A percentile compares a stretch with the other conserved stretches of the same genome.
Evolutionary conservation across 176 grass and related monocot genomes (phyloP).

Genomic region (Saccharum spontaneum): DNA sequence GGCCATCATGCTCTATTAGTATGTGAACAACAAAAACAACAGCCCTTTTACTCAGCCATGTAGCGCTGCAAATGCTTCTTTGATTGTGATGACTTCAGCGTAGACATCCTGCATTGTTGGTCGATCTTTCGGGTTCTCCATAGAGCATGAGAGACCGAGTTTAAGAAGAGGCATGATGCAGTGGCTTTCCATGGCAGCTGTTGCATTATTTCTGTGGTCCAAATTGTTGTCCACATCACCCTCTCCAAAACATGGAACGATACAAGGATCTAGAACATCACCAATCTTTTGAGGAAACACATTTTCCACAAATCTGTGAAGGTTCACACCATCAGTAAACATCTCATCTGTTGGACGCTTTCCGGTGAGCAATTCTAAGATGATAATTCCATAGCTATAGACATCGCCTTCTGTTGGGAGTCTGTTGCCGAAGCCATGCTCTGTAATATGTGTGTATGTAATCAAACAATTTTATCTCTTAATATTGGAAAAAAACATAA

Average conservation of each 20-base stretch:
- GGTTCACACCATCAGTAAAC: neutral
- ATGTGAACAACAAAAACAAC: no score
- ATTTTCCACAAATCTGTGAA: neutral
- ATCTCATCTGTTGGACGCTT: neutral
- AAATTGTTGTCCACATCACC: neutral
- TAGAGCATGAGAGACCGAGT: neutral
- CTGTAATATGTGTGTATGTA: neutral
- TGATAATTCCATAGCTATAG: neutral
- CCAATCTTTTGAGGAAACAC: neutral
- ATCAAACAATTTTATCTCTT: neutral
- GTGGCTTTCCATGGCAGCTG: neutral
- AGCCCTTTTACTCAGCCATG: no score
- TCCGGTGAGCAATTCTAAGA: neutral
- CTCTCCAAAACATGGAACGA: neutral
- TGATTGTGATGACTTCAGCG: neutral
- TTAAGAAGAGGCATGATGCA: neutral
- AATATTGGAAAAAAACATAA: neutral
- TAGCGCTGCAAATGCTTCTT: no score
- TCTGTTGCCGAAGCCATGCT: neutral
- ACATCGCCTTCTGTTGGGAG: neutral
- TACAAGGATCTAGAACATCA: neutral
- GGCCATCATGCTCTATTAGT: no score
- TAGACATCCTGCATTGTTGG: neutral
- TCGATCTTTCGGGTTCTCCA: neutral
- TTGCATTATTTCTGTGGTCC: neutral